These are phyloP conservation scores for Calonectria henricotiae DNA, from an alignment of 2,329 filamentous ascomycete species.

Conservation along the genomic window DNA sequence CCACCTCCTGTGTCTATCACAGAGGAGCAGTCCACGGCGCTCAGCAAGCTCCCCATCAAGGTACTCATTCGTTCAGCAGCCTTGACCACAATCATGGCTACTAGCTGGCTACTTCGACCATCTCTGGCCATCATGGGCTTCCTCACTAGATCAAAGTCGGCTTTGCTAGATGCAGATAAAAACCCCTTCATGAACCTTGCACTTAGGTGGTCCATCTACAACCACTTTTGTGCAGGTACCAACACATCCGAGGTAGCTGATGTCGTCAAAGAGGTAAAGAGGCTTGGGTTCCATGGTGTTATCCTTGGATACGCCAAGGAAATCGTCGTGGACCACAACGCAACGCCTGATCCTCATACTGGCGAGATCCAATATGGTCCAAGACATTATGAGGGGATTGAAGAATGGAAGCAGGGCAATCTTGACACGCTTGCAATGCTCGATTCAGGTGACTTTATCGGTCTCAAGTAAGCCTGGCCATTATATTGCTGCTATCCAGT, in stretches of 20 bases:
- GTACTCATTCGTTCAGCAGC: constrained; percentile 49
- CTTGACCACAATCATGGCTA: constrained; percentile 53
- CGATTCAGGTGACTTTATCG: constrained; percentile 70
- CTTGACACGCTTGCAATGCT: constrained; percentile 69
- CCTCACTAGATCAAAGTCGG: constrained; percentile 51
- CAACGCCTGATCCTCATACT: constrained; percentile 36
- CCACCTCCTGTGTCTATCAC: background rate
- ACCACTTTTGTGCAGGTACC: constrained; percentile 72
- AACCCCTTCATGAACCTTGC: constrained; percentile 59
- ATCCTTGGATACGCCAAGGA: constrained; percentile 71
- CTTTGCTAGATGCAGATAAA: constrained; percentile 64
- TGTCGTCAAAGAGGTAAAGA: constrained; percentile 64
- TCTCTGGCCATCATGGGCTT: constrained; percentile 50
- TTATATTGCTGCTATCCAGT: background rate
- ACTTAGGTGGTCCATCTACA: constrained; percentile 66
- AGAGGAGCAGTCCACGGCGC: constrained; percentile 26
- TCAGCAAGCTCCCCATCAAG: constrained; percentile 47
- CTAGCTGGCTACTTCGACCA: constrained; percentile 46
- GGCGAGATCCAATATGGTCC: constrained; percentile 34
- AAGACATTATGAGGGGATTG: constrained; percentile 50
- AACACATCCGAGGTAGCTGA: constrained; percentile 65
- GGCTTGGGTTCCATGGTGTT: constrained; percentile 68
- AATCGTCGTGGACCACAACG: constrained; percentile 57
- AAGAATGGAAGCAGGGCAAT: constrained; percentile 69
- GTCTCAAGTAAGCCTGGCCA: constrained; percentile 66